Percentiles rank a stretch among this genome's conserved stretches.
phyloP scores from a whole-genome alignment of 176 grass and related monocot species.

The Carex cristatella region DNA sequence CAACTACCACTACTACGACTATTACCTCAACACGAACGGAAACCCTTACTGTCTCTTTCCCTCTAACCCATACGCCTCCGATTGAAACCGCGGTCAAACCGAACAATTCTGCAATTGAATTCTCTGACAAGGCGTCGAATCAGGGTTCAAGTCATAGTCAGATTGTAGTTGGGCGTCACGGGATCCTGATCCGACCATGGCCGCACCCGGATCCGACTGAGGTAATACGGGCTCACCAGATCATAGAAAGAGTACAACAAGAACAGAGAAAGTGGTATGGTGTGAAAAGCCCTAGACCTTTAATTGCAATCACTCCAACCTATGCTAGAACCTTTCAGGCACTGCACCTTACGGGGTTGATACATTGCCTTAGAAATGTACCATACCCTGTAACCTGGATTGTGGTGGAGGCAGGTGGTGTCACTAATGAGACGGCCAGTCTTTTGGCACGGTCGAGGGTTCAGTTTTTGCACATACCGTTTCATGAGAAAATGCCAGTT shows the following conservation, averaged over 20 bases:
- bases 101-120: conserved; percentile 1
- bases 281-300: conserved; percentile 49
- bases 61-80: conserved; percentile 27
- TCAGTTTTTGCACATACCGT: conserved; percentile 69
- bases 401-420: conserved; percentile 78
- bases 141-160: conserved; percentile 49
- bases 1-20: not conserved
- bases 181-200: conserved; percentile 89
- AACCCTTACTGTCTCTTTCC: conserved; percentile 59
- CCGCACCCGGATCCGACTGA: conserved; percentile 86
- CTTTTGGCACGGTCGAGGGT: conserved; percentile 49
- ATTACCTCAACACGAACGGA: conserved; percentile 66
- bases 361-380: conserved; percentile 70
- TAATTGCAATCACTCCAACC: conserved; percentile 69
- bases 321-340: conserved; percentile 77
- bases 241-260: conserved; percentile 81
- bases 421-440: conserved; percentile 60
- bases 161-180: conserved; percentile 76
- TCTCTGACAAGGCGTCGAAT: not conserved
- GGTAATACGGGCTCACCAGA: conserved; percentile 73
- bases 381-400: conserved; percentile 84
- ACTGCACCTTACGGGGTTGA: conserved; percentile 75
- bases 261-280: conserved; percentile 84
- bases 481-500: conserved; percentile 59
- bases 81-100: conserved; percentile 15